Conservation (phyloP, 106 monocot genomes). For the Dendrobium nobile region DNA sequence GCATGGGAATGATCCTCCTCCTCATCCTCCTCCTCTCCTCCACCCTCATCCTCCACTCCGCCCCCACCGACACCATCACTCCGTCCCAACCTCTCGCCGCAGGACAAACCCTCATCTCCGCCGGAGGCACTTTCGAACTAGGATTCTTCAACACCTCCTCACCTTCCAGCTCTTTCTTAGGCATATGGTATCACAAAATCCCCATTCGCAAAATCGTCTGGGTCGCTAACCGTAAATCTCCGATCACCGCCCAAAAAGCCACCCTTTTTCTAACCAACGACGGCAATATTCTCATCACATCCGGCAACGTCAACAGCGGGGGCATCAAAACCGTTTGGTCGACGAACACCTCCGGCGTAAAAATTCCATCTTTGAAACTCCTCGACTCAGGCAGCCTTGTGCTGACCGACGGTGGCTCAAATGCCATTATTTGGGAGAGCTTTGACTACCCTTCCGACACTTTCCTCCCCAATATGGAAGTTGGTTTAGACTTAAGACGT, state of each 20-base stretch:
- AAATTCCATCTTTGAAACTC: slow-evolving; percentile 8
- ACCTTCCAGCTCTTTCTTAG: neutral
- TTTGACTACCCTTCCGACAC: slow-evolving; percentile 19
- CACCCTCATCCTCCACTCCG: neutral
- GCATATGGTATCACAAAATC: slow-evolving; percentile 9
- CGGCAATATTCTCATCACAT: neutral
- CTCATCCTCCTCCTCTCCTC: neutral
- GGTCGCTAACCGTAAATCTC: slow-evolving; percentile 12
- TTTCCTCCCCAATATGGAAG: slow-evolving; percentile 14
- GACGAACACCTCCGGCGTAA: slow-evolving; percentile 5
- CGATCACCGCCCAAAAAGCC: neutral
- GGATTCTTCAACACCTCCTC: slow-evolving; percentile 5
- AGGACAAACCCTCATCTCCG: slow-evolving; percentile 10
- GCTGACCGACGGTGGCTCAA: neutral
- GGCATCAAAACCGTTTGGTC: neutral
- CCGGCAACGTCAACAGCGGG: neutral
- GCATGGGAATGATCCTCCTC: neutral
- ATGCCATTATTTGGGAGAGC: slow-evolving; percentile 8
- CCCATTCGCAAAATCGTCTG: slow-evolving; percentile 10
- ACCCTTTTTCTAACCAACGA: neutral
- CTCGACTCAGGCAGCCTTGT: slow-evolving; percentile 22
- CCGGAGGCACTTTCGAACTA: slow-evolving; percentile 4
- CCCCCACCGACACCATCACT: slow-evolving; percentile 4
- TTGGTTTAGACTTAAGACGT: slow-evolving; percentile 10
- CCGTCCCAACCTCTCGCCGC: neutral